These are phyloP conservation scores for Entonaema liquescens DNA, from an alignment of 495 filamentous ascomycete species.

Conservation along the genomic window DNA sequence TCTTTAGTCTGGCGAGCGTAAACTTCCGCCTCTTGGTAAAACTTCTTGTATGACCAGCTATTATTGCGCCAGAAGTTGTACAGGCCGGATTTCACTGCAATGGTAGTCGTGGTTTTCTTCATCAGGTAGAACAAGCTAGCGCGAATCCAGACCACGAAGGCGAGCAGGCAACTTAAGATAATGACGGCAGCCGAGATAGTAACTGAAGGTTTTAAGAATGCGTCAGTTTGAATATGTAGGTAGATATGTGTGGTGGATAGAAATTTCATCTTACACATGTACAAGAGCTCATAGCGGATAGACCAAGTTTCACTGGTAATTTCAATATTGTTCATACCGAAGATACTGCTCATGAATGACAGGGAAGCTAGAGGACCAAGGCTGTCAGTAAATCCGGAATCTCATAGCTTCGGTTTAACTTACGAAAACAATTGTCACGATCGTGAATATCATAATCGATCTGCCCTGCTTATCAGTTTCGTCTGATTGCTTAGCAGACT, in stretches of 20 bases:
- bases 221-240: conserved; percentile 6
- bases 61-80: conserved; percentile 26
- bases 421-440: conserved; percentile 67
- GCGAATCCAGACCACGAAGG: conserved; percentile 41
- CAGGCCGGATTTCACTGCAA: conserved; percentile 29
- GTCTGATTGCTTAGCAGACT: conserved; percentile 64
- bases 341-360: conserved; percentile 53
- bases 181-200: conserved; percentile 47
- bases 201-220: conserved; percentile 19
- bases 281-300: conserved; percentile 43
- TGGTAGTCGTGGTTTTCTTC: conserved; percentile 4
- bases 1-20: neutral
- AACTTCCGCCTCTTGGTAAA: neutral
- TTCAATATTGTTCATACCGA: conserved; percentile 54
- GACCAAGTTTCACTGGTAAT: conserved; percentile 41
- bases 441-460: conserved; percentile 71
- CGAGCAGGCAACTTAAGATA: conserved; percentile 46
- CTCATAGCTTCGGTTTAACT: conserved; percentile 10
- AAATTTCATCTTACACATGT: conserved; percentile 45
- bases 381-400: neutral
- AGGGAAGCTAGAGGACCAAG: conserved; percentile 43
- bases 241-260: neutral
- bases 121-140: conserved; percentile 27
- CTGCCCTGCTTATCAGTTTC: conserved; percentile 65
- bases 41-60: conserved; percentile 6